Base-by-base conservation (phyloP, 805 yeast species). In the Vanderwaltozyma polyspora region DNA sequence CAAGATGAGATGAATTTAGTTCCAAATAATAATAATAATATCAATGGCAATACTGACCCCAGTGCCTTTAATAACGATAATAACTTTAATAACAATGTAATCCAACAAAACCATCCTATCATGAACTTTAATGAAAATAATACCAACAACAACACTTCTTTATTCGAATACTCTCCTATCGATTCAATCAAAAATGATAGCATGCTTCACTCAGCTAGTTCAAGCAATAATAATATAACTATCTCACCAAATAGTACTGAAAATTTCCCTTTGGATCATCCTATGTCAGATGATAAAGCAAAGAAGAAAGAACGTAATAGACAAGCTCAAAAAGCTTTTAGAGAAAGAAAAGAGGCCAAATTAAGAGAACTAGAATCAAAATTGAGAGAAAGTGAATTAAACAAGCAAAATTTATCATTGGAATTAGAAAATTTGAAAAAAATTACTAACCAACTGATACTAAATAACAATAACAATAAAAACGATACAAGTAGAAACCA, bases 301-400 rank as follows among this genome's bases (percentile, higher is more conserved):
- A 75, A 73, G 52, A 68, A 82, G 34, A 80, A 76, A 50, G 85
- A 84, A 2, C 91, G 79, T 52, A 82, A 83, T 51, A 64, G 94
- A 48, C 87, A 87, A 9, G 94, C 94, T 1, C 94, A 84, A 59
- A 65, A 86, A 44, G 94, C 94, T 3, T 84, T 81, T 57, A 64
- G 94, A 40, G 87, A 82, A 55, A 72, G 93, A 32, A 81, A 79
- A 54, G 91, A 81, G 53, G 72, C 73, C 33, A 75, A 70, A 45
- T 57, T 80, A 40, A 78, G 76, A 51, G 86, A 79, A 45, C 63
- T 84, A 28, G 78, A 79, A 43, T 58, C 58, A 3, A 75, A 74
- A 51, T 59, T 84, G 40, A 58, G 62, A 13, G 63, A 67, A 38
- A 70, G 80, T 28, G 89, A 79, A 51, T 59, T 50, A 25, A 75